A percentile compares a stretch with the other conserved stretches of the same genome.
Evolutionary conservation across 495 filamentous ascomycete genomes (phyloP).

Genomic region (Evansstolkia leycettana): DNA sequence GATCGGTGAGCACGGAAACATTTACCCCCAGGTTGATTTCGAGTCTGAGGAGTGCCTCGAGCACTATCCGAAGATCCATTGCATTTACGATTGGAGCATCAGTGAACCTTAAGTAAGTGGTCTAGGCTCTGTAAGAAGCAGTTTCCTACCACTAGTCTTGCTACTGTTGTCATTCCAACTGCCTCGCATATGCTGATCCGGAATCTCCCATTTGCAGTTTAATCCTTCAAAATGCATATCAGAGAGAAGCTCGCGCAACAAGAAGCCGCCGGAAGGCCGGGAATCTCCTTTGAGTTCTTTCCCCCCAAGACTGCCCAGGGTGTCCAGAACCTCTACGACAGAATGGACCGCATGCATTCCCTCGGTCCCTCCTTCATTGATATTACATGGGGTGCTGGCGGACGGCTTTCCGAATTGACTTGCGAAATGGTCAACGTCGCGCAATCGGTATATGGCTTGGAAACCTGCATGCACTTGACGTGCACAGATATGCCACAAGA

Average conservation of each 20-base stretch:
- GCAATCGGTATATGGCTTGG: constrained; percentile 90
- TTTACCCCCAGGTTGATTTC: no score
- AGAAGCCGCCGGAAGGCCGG: constrained; percentile 58
- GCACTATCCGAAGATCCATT: no score
- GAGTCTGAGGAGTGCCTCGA: no score
- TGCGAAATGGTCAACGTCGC: constrained; percentile 97
- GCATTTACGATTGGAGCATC: no score
- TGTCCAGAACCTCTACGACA: constrained; percentile 98
- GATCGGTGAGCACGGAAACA: no score
- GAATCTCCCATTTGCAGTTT: no score
- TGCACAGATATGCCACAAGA: constrained; percentile 95
- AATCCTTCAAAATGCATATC: constrained; percentile 58
- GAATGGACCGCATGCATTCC: constrained; percentile 97
- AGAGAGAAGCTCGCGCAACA: constrained; percentile 81
- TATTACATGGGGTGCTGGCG: constrained; percentile 97
- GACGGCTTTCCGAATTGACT: constrained; percentile 78
- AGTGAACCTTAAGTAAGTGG: no score
- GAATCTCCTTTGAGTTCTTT: constrained; percentile 99
- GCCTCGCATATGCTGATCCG: background rate
- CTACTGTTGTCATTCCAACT: no score
- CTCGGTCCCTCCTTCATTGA: constrained; percentile 93
- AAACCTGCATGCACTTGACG: constrained; percentile 98
- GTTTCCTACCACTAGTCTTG: no score
- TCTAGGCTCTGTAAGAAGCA: no score
- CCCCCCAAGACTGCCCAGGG: constrained; percentile 97